Evolutionary conservation across 192 early-diverging fungal species (phyloP).

Genomic region (Cetraspora pellucida): DNA sequence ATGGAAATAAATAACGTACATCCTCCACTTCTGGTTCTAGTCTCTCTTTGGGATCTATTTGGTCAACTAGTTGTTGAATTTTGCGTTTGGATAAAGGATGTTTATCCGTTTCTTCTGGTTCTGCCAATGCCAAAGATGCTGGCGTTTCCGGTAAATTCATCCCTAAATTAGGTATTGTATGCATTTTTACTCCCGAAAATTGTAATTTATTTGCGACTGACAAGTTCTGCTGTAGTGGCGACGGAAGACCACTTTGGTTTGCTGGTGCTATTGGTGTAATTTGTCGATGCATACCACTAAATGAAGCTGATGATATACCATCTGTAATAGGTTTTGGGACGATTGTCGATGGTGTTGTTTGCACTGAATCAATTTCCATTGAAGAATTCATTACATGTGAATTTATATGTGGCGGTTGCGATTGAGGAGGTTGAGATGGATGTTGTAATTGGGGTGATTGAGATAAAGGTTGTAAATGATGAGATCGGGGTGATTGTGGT

Average conservation of each 20-base stretch:
- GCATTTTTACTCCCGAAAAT: not conserved
- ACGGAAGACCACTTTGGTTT: not conserved
- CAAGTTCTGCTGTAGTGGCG: not conserved
- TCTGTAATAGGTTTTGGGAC: not conserved
- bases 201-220: not conserved
- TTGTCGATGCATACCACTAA: not conserved
- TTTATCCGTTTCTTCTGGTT: not conserved
- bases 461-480: not conserved
- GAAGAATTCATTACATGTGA: not conserved
- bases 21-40: conserved; percentile 85
- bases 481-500: not conserved
- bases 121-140: not conserved
- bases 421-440: not conserved
- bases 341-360: not conserved
- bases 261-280: conserved; percentile 1
- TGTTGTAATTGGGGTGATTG: not conserved
- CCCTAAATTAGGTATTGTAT: not conserved
- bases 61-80: conserved; percentile 82
- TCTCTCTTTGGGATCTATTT: conserved; percentile 78
- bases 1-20: conserved; percentile 42
- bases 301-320: not conserved
- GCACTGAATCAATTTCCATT: not conserved
- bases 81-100: conserved; percentile 61
- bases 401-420: not conserved
- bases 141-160: not conserved